Percentiles rank a stretch among this genome's conserved stretches.
Evolutionary conservation across 2,329 filamentous ascomycete species (phyloP).

Genomic region (Monosporascus sp.): DNA sequence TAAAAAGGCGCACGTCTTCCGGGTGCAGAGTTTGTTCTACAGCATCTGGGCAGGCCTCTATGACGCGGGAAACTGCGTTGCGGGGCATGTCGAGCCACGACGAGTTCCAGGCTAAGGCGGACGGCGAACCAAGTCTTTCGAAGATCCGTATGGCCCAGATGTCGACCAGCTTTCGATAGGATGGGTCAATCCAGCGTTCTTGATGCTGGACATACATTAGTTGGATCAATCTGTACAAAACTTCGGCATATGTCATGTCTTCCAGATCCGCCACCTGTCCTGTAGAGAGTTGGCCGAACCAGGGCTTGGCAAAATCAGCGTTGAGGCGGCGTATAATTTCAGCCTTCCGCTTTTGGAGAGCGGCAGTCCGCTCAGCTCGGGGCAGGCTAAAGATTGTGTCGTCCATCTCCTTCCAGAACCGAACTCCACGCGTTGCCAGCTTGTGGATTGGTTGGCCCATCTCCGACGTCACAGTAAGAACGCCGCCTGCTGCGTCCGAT

Average conservation of each 20-base stretch:
- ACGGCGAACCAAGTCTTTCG: constrained; percentile 94
- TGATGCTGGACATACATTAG: constrained; percentile 90
- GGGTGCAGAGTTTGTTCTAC: constrained; percentile 92
- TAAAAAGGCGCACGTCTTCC: constrained; percentile 95
- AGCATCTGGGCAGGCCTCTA: constrained; percentile 79
- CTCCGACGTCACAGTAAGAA: constrained; percentile 94
- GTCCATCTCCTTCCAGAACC: constrained; percentile 98
- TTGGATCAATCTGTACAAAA: constrained; percentile 80
- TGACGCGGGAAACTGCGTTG: constrained; percentile 68
- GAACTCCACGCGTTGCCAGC: constrained; percentile 89
- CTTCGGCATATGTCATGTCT: constrained; percentile 92
- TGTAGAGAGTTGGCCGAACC: constrained; percentile 82
- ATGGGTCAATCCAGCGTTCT: constrained; percentile 84
- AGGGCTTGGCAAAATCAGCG: constrained; percentile 93
- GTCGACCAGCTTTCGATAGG: constrained; percentile 75
- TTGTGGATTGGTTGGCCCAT: constrained; percentile 99
- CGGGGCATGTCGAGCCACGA: constrained; percentile 84
- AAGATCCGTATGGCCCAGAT: constrained; percentile 94
- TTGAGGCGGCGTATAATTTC: constrained; percentile 96
- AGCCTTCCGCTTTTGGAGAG: constrained; percentile 81
- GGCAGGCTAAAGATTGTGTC: constrained; percentile 95
- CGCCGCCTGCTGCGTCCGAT: constrained; percentile 80
- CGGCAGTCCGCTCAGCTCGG: constrained; percentile 85
- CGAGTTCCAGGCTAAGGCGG: constrained; percentile 73
- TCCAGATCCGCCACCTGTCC: constrained; percentile 82